A percentile compares a stretch with the other conserved stretches of the same genome.
These are phyloP conservation scores for Rhodomyrtus tomentosa DNA, from an alignment of 345 rosid species.

Conservation along the genomic window DNA sequence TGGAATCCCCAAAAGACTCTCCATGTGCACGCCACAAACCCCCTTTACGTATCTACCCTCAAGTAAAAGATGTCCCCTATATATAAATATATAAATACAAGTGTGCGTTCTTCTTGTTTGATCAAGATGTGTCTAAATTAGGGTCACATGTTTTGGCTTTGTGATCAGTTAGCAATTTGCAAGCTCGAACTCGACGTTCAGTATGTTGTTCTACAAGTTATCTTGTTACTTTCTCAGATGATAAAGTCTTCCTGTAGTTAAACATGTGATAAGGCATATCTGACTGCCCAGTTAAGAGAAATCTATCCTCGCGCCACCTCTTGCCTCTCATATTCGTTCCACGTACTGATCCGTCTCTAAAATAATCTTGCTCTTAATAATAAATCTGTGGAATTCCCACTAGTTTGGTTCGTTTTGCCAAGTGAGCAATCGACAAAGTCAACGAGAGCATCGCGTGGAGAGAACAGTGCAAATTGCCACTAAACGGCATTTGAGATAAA, in stretches of 20 bases:
- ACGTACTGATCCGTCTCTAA: background rate
- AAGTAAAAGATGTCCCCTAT: background rate
- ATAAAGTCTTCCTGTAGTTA: background rate
- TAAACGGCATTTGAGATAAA: background rate
- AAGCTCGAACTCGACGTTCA: background rate
- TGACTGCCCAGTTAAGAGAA: background rate
- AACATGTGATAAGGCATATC: no score
- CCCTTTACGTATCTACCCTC: background rate
- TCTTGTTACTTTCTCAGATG: background rate
- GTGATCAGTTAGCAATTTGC: background rate
- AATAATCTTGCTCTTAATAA: background rate
- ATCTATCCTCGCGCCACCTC: background rate
- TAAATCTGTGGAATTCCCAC: background rate
- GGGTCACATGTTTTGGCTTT: background rate
- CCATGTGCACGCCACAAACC: background rate
- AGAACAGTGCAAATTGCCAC: background rate
- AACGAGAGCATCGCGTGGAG: background rate
- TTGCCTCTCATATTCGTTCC: background rate
- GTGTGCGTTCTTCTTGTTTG: background rate
- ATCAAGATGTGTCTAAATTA: background rate
- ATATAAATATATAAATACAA: background rate
- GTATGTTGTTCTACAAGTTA: background rate
- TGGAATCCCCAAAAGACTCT: background rate
- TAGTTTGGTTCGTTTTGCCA: background rate
- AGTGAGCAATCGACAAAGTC: background rate